These are phyloP conservation scores for Fusarium caatingaense DNA, from an alignment of 2,329 filamentous ascomycete species.

Conservation along the genomic window DNA sequence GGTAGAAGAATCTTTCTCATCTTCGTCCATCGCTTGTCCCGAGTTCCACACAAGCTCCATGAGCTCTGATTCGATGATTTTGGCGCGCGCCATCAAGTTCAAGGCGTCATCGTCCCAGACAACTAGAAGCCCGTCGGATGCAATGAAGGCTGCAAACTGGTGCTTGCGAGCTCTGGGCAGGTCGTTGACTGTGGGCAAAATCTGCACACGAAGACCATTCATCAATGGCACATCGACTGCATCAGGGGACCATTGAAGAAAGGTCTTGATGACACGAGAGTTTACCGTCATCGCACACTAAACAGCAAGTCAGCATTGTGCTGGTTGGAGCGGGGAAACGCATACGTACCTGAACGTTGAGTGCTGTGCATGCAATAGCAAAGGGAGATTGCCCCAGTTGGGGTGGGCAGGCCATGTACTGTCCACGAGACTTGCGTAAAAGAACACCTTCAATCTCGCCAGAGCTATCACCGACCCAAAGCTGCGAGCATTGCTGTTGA, in stretches of 20 bases:
- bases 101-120: slow-evolving; percentile 87
- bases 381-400: slow-evolving; percentile 71
- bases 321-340: not conserved
- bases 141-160: slow-evolving; percentile 84
- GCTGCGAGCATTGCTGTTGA: slow-evolving; percentile 79
- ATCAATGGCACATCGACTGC: slow-evolving; percentile 80
- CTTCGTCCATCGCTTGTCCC: slow-evolving; percentile 65
- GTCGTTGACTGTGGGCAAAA: slow-evolving; percentile 77
- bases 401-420: slow-evolving; percentile 79
- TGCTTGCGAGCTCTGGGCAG: slow-evolving; percentile 78
- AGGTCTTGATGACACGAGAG: slow-evolving; percentile 82
- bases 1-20: slow-evolving; percentile 61
- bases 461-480: slow-evolving; percentile 78
- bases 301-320: not conserved
- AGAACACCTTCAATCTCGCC: slow-evolving; percentile 79
- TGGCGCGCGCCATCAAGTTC: slow-evolving; percentile 75
- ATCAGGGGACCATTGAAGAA: slow-evolving; percentile 77
- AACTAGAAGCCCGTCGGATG: slow-evolving; percentile 75
- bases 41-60: slow-evolving; percentile 82
- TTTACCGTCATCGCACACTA: slow-evolving; percentile 85
- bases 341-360: slow-evolving; percentile 74
- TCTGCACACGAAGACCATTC: slow-evolving; percentile 81
- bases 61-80: slow-evolving; percentile 78
- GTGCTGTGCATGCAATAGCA: slow-evolving; percentile 71
- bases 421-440: slow-evolving; percentile 72